Evolutionary conservation across 805 yeast genomes (phyloP), one percentile per base, ranked within the genome.

Genomic region (Candida ipomoeae): DNA sequence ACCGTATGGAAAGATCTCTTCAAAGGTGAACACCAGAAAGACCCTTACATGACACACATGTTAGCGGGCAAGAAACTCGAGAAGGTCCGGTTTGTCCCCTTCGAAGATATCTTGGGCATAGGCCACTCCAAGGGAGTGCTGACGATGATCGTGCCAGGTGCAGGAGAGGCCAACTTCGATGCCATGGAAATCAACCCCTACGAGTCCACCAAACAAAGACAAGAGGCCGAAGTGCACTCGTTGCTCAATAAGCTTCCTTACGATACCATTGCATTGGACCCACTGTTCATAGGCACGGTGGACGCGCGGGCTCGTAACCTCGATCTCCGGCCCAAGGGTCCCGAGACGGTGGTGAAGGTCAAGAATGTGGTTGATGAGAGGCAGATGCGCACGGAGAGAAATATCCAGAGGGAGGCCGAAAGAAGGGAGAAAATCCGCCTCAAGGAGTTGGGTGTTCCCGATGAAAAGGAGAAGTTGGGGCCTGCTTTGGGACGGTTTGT

Each of bases 121-220:
- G 97, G 97, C 2, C 95, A 89, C 64, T 75, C 80, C 46, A 68
- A 71, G 1, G 63, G 97, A 41, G 76, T 90, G 38, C 80, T 85
- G n/a, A 84, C 94, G n/a, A 59, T 94, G 53, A 85, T 94, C 58
- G 78, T 94, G 51, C 99, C 99, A 38, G 99, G 99, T 23, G 76
- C 97, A 39, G 99, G 99, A 74, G 99, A 94, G 72, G 97, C 99
- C 54, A 94, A 94, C 70, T 90, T 81, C 67, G 99, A 94, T 73
- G 90, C 98, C 2, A 69, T 90, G 66, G 99, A 94, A 70, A 69
- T 83, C 62, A 94, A 94, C 67, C 99, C 99, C 55, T 94, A 78
- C 70, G 96, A 89, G 68, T 81, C 96, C 8, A 82, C 87, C 48
- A 85, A 88, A 65, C 97, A 91, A 72, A 85, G 98, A 75, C 96